These are phyloP conservation scores for Cryptococcus floricola DNA, from an alignment of 1,284 basidiomycete species.

Conservation along the genomic window DNA sequence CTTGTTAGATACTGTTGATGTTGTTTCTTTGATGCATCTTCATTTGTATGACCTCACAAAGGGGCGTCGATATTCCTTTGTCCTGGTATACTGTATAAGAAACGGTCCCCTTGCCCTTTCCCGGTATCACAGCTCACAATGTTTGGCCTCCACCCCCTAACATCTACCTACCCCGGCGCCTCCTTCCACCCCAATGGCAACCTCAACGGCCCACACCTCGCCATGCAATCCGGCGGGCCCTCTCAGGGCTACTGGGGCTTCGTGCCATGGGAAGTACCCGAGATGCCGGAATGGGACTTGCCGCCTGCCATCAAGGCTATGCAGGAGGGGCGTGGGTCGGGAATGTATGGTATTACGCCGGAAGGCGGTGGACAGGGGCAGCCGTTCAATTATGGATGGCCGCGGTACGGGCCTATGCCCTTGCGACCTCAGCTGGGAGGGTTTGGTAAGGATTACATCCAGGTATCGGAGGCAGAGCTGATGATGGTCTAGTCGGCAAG, in stretches of 20 bases:
- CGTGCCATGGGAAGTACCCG: slow-evolving; percentile 29
- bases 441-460: slow-evolving; percentile 25
- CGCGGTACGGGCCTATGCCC: slow-evolving; percentile 42
- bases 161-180: slow-evolving; percentile 25
- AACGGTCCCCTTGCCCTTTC: background rate
- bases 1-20: background rate
- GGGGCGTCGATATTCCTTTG: too few species aligned
- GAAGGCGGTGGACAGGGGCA: slow-evolving; percentile 17
- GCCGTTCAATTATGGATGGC: slow-evolving; percentile 40
- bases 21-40: background rate
- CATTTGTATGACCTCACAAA: background rate
- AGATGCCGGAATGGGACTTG: slow-evolving; percentile 16
- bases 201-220: slow-evolving; percentile 35
- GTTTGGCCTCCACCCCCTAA: slow-evolving; percentile 19
- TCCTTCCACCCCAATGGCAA: slow-evolving; percentile 32
- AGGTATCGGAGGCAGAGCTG: background rate
- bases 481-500: slow-evolving; percentile 26
- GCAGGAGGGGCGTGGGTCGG: slow-evolving; percentile 35
- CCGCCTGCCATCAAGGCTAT: slow-evolving; percentile 27
- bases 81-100: background rate
- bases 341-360: slow-evolving; percentile 25
- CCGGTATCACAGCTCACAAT: slow-evolving; percentile 5
- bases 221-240: slow-evolving; percentile 25
- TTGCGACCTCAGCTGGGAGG: slow-evolving; percentile 37
- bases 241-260: slow-evolving; percentile 34